phyloP scores from a whole-genome alignment of 2,329 filamentous ascomycete genomes.

The Penicillium janthinellum region DNA sequence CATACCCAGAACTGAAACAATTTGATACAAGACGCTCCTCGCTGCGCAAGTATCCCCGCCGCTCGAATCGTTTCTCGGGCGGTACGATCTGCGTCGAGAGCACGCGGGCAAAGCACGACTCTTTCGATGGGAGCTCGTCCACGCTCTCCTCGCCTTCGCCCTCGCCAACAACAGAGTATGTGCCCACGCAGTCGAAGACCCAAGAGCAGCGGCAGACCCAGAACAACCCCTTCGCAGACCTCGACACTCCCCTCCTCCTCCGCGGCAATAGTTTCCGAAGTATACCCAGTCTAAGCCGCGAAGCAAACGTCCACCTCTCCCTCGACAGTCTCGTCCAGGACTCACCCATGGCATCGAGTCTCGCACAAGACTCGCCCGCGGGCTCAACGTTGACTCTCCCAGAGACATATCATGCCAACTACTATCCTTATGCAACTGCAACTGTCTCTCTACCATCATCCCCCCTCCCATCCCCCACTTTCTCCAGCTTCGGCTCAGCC shows the following conservation, averaged over 20 bases:
- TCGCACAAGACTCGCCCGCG: constrained; percentile 20
- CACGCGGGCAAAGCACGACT: constrained; percentile 25
- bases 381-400: constrained; percentile 21
- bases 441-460: constrained; percentile 1
- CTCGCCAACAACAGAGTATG: constrained; percentile 4
- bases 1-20: constrained; percentile 14
- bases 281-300: constrained; percentile 25
- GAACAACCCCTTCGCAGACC: constrained; percentile 6
- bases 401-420: background rate
- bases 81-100: constrained; percentile 31
- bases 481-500: background rate
- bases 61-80: constrained; percentile 36
- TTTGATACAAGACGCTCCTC: constrained; percentile 28
- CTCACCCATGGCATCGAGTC: constrained; percentile 26
- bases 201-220: background rate
- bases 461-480: background rate
- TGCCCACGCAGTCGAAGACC: background rate
- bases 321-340: constrained; percentile 29
- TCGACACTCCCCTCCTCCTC: constrained; percentile 17
- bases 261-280: constrained; percentile 24
- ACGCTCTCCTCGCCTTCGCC: constrained; percentile 17
- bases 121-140: constrained; percentile 25
- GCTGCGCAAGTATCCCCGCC: constrained; percentile 31
- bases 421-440: constrained; percentile 8
- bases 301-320: constrained; percentile 25